phyloP scores from a whole-genome alignment of 305 asterid species.

The Solanum hybrid region DNA sequence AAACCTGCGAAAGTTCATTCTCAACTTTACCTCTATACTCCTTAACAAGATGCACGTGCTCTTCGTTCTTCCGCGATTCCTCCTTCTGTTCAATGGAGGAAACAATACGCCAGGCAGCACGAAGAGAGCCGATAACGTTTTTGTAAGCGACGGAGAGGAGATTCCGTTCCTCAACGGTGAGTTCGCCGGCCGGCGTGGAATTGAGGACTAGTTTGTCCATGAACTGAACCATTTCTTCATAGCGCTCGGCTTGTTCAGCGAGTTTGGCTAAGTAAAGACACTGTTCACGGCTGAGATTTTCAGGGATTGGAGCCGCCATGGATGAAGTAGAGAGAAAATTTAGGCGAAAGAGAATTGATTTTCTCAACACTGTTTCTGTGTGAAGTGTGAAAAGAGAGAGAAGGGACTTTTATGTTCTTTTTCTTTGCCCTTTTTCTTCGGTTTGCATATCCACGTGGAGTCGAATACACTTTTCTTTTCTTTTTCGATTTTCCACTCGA shows the following conservation, averaged over 20 bases:
- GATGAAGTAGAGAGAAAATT: not conserved
- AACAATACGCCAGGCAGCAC: slow-evolving; percentile 47
- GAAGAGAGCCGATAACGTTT: slow-evolving; percentile 44
- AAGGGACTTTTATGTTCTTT: not conserved
- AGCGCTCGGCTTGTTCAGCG: slow-evolving; percentile 46
- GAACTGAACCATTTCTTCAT: slow-evolving; percentile 42
- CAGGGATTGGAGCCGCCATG: slow-evolving; percentile 14
- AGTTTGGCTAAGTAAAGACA: slow-evolving; percentile 37
- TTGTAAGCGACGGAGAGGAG: slow-evolving; percentile 43
- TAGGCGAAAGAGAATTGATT: not conserved
- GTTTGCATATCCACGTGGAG: not conserved
- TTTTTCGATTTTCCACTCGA: not conserved
- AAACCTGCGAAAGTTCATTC: slow-evolving; percentile 21
- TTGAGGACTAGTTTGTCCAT: slow-evolving; percentile 37
- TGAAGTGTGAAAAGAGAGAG: not conserved
- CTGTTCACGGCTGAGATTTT: slow-evolving; percentile 28
- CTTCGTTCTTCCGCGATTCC: slow-evolving; percentile 43
- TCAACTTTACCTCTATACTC: slow-evolving; percentile 41
- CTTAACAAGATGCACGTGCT: slow-evolving; percentile 31
- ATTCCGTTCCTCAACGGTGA: slow-evolving; percentile 41
- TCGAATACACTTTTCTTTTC: not conserved
- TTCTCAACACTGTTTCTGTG: not conserved
- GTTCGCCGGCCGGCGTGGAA: slow-evolving; percentile 27
- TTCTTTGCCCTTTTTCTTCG: not conserved
- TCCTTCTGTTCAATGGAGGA: slow-evolving; percentile 44